Base-by-base conservation (phyloP, 176 grass and related monocot species). In the Triticum dicoccoides region DNA sequence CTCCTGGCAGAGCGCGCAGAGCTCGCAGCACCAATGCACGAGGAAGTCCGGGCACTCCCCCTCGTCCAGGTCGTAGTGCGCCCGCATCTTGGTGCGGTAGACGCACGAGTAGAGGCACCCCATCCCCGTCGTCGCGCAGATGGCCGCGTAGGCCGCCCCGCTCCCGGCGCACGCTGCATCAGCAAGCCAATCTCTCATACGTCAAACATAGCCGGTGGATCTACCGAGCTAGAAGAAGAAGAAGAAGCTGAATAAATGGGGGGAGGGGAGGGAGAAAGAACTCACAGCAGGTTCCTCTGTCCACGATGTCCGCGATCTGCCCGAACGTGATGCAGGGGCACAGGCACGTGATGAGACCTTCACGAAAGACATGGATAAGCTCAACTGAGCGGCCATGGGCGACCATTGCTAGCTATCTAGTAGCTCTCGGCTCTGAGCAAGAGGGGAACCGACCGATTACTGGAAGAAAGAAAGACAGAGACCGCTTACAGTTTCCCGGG, bases 311-410 rank as follows among this genome's bases (percentile, higher is more conserved):
- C 25, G 94, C 94, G 29, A 99, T 73, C 88, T 99, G 94, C 45
- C 97, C 97, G 18, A 98, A 98, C 18, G 97, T 96, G 80, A 99
- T 85, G 85, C 97, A 99, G 65, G 94, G 94, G 85, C 92, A 99
- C 52, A 99, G 13, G 85, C 92, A 92, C 2, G 97, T 99, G 77
- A 94, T 92, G 52, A 96, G 72, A 87, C 89, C 97, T 90, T 72
- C 86, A 85, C 1, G 20, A 18, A 51, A 69, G 38, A 80, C 65
- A 66, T 6, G 35, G 8, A 56, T n/a, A 27, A 58, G 0, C 59
- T 86, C 2, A 3, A 21, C 56, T 35, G 23, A 76, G 37, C 23
- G n/a, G 64, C 61, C 61, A 63, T 77, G 9, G 32, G 47, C 2
- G 47, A 11, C 47, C 47, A 75, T 77, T 77, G 47, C 20, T 52